Percentiles rank a stretch among this genome's conserved stretches.
These are phyloP conservation scores for Cryptococcus sp. DNA, from an alignment of 1,284 basidiomycete species.

Conservation along the genomic window DNA sequence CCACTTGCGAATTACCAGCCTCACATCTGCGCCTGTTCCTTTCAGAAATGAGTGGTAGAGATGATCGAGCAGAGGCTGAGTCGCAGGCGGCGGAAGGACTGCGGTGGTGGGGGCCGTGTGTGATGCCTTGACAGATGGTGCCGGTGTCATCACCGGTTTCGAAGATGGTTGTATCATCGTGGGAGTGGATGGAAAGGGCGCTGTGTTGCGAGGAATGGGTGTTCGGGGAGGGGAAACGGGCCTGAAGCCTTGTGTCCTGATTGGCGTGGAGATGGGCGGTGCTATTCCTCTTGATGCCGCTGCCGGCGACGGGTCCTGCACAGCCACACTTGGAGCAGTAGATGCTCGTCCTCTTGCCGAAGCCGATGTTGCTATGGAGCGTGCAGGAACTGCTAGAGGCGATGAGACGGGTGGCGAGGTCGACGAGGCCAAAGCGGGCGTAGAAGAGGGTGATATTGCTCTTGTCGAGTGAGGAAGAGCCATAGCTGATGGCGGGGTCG, in stretches of 20 bases:
- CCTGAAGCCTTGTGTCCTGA: conserved; percentile 8
- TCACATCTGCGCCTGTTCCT: conserved; percentile 72
- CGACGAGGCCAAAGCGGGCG: background rate
- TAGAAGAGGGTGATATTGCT: background rate
- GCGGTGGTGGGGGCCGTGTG: conserved; percentile 9
- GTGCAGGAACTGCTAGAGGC: conserved; percentile 12
- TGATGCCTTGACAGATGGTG: conserved; percentile 3
- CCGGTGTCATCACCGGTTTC: conserved; percentile 1
- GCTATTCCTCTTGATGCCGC: conserved; percentile 1
- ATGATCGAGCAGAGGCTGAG: conserved; percentile 55
- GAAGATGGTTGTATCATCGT: background rate
- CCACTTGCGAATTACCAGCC: conserved; percentile 72
- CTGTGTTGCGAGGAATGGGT: background rate
- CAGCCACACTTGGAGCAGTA: background rate
- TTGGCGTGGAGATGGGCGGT: background rate
- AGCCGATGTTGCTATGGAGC: conserved; percentile 3
- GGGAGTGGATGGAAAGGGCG: background rate
- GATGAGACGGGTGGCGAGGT: conserved; percentile 16
- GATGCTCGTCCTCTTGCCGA: background rate
- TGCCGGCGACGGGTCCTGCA: background rate
- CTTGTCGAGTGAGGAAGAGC: conserved; percentile 5
- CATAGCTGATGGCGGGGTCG: background rate
- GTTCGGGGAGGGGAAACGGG: conserved; percentile 1
- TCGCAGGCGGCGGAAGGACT: conserved; percentile 26
- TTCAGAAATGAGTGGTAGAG: conserved; percentile 72